These are phyloP conservation scores for Marsdenia floribunda DNA, from an alignment of 257 asterid genomes.

Conservation along the genomic window DNA sequence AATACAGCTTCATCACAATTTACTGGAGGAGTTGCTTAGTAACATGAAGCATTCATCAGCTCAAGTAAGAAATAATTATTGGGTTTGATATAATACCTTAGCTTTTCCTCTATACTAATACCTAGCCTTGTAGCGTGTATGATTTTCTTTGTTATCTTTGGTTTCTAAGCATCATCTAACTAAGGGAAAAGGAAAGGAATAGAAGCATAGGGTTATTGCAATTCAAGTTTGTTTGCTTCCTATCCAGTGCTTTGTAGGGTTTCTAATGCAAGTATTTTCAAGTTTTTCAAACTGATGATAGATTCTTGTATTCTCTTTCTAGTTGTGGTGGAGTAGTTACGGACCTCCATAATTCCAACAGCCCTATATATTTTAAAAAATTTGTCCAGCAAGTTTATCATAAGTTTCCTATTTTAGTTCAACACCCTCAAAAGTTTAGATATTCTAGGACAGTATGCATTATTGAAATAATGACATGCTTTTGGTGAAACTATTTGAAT, in stretches of 20 bases:
- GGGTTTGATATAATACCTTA: neutral
- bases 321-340: neutral
- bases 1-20: conserved; percentile 56
- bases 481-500: neutral
- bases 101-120: neutral
- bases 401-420: neutral
- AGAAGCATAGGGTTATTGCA: neutral
- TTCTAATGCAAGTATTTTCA: neutral
- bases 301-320: neutral
- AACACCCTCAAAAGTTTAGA: neutral
- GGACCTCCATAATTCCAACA: neutral
- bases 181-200: neutral
- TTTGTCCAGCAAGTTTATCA: neutral
- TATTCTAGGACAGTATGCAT: neutral
- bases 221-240: neutral
- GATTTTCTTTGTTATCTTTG: neutral
- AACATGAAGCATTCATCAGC: conserved; percentile 95
- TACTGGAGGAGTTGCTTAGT: conserved; percentile 79
- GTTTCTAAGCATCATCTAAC: neutral
- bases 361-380: neutral
- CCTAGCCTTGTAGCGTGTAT: neutral
- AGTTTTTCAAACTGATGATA: neutral
- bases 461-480: neutral
- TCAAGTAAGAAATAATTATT: conserved; percentile 56
- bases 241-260: neutral